phyloP scores from a whole-genome alignment of 2,329 filamentous ascomycete species.

The Microsporum canis region DNA sequence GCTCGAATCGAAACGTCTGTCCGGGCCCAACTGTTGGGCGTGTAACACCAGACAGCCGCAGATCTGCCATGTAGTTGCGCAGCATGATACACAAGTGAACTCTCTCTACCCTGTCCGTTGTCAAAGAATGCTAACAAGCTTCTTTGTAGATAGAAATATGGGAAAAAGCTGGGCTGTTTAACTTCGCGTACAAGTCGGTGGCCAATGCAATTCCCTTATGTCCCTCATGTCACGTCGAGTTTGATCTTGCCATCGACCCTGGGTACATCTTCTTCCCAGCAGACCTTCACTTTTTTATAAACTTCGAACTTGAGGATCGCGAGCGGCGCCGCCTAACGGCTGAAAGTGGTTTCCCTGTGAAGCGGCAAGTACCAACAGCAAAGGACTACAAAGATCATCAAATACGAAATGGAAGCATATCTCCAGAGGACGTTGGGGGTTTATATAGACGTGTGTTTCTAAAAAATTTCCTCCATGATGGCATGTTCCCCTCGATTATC shows the following conservation, averaged over 20 bases:
- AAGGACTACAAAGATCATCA: background rate
- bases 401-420: background rate
- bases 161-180: background rate
- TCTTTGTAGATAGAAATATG: background rate
- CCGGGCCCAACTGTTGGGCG: background rate
- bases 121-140: conserved; percentile 1
- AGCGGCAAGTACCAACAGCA: background rate
- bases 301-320: background rate
- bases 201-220: background rate
- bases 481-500: background rate
- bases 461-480: background rate
- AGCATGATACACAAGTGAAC: background rate
- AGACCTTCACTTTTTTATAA: background rate
- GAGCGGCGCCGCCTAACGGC: background rate
- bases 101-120: conserved; percentile 1
- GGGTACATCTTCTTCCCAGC: background rate
- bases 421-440: background rate
- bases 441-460: background rate
- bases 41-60: background rate
- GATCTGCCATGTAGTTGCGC: background rate
- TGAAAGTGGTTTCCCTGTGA: background rate
- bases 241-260: background rate
- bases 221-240: background rate
- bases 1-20: background rate
- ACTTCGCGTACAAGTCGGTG: background rate